Conservation (phyloP, 352 stramenopile species). For the Poterioochromonas sp. region DNA sequence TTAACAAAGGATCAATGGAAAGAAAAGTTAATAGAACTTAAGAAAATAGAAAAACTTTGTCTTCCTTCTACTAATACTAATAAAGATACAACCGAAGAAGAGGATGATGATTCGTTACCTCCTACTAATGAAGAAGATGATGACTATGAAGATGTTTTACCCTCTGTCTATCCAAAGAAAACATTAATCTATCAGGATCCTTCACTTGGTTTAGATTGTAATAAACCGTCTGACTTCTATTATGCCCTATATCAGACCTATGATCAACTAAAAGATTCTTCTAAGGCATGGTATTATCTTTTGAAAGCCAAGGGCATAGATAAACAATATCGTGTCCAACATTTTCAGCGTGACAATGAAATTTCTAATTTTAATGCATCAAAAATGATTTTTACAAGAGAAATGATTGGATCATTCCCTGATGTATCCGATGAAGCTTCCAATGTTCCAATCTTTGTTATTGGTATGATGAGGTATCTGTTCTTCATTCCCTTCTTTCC, state of each 20-base stretch:
- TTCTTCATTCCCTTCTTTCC: background rate
- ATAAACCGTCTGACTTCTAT: background rate
- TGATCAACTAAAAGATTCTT: background rate
- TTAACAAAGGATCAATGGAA: background rate
- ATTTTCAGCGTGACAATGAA: background rate
- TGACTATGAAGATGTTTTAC: background rate
- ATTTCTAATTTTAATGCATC: background rate
- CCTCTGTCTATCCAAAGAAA: background rate
- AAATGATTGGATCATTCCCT: background rate
- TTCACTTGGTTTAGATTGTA: background rate
- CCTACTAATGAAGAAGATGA: background rate
- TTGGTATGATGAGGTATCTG: conserved; percentile 22
- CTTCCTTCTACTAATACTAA: background rate
- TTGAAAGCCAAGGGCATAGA: background rate
- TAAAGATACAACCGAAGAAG: too few relatives aligned
- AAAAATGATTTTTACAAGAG: background rate
- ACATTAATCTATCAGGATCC: background rate
- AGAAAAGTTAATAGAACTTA: background rate
- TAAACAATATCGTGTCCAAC: background rate
- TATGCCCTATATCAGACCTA: background rate
- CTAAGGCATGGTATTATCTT: background rate
- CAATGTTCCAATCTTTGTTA: conserved; percentile 15
- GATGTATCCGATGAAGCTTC: background rate
- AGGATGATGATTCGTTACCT: background rate
- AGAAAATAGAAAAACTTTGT: background rate